phyloP scores from a whole-genome alignment of 768 basidiomycete species.

The Coprinopsis sp. region DNA sequence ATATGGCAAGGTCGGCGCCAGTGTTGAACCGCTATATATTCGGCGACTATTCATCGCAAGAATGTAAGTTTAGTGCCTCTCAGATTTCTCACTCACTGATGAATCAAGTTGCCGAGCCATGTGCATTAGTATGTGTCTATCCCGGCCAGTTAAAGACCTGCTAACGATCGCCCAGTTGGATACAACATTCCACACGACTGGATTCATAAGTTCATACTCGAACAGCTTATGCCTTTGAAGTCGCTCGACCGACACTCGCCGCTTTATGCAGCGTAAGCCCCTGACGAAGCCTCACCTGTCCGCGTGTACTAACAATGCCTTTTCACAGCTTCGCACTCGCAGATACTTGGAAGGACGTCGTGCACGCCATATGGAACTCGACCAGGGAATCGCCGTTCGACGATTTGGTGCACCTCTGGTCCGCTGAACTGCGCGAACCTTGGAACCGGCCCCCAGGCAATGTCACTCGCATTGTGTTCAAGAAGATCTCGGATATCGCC shows the following conservation, averaged over 20 bases:
- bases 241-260: neutral
- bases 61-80: constrained; percentile 30
- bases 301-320: neutral
- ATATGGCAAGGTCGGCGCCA: constrained; percentile 12
- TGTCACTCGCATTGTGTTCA: neutral
- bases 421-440: neutral
- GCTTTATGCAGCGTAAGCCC: no score
- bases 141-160: neutral
- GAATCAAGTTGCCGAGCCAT: constrained; percentile 36
- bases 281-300: neutral
- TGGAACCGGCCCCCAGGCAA: neutral
- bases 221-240: neutral
- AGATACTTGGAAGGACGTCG: neutral
- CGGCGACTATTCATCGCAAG: constrained; percentile 36
- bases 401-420: neutral
- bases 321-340: neutral
- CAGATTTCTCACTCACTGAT: neutral
- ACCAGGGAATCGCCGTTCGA: neutral
- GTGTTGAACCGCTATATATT: constrained; percentile 11
- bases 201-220: neutral
- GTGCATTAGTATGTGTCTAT: constrained; percentile 31
- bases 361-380: neutral
- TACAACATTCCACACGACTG: constrained; percentile 13
- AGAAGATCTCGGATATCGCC: neutral
- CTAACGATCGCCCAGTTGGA: constrained; percentile 11